Percentiles rank a stretch among this genome's conserved stretches.
Evolutionary conservation across 2,329 filamentous ascomycete species (phyloP).

Genomic region (Sordariomycetes sp.): DNA sequence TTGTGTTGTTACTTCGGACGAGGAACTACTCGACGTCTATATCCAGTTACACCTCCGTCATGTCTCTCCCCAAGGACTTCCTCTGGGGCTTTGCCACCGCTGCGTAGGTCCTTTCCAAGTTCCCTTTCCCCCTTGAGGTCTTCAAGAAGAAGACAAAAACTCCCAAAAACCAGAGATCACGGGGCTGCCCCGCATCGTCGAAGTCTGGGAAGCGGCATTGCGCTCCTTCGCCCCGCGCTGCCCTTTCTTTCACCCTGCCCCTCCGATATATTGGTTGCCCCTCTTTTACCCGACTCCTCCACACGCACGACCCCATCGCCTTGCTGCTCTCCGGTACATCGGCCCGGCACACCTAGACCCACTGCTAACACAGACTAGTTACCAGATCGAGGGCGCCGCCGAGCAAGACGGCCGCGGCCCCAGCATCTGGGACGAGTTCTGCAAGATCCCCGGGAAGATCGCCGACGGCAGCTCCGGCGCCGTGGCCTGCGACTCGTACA

Average conservation of each 20-base stretch:
- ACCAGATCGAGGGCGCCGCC: conserved; percentile 73
- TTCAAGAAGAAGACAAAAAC: no score
- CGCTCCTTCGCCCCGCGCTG: not conserved
- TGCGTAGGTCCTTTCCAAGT: conserved; percentile 33
- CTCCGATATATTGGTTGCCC: not conserved
- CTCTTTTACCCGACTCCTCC: not conserved
- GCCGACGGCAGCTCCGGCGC: conserved; percentile 63
- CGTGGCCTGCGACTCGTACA: conserved; percentile 77
- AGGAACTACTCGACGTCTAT: not conserved
- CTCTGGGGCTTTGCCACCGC: conserved; percentile 73
- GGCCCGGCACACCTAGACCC: not conserved
- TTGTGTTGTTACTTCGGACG: not conserved
- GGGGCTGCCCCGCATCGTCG: not conserved
- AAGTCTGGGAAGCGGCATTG: not conserved
- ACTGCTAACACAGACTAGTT: conserved; percentile 33
- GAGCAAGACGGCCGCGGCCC: conserved; percentile 66
- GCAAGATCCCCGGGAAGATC: conserved; percentile 67
- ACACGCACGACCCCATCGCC: not conserved
- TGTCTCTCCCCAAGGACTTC: conserved; percentile 56
- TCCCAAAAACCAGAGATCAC: no score
- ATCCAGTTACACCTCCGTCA: conserved; percentile 11
- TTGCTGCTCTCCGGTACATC: not conserved
- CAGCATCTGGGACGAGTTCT: conserved; percentile 88
- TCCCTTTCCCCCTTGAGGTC: conserved; percentile 7
- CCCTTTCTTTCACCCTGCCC: no score